Percentiles rank a stretch among this genome's conserved stretches.
Evolutionary conservation across 2,329 filamentous ascomycete genomes (phyloP).

Genomic region (Lasiodiplodia theobromae): DNA sequence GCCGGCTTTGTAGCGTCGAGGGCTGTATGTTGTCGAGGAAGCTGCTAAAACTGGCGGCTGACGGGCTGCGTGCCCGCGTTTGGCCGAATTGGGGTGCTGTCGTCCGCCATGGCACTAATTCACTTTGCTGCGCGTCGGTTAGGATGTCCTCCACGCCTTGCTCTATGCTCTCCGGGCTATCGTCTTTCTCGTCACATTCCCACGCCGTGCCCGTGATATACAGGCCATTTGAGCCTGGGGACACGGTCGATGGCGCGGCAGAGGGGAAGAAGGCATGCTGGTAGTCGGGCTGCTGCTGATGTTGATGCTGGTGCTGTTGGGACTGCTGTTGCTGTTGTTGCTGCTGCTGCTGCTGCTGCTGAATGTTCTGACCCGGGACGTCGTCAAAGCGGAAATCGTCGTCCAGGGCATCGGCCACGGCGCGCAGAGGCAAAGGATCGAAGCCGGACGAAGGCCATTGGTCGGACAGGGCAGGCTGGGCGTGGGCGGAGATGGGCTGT

Average conservation of each 20-base stretch:
- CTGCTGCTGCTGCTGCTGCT: background rate
- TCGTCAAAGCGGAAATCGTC: slow-evolving; percentile 20
- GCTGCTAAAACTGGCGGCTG: slow-evolving; percentile 13
- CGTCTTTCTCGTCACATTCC: slow-evolving; percentile 34
- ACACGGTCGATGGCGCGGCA: slow-evolving; percentile 7
- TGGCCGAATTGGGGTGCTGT: background rate
- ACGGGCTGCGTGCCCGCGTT: slow-evolving; percentile 1
- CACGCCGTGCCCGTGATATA: slow-evolving; percentile 7
- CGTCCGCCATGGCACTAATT: slow-evolving; percentile 29
- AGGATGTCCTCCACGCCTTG: slow-evolving; percentile 4
- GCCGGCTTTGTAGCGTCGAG: slow-evolving; percentile 33
- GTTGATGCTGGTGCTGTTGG: background rate
- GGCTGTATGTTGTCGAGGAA: slow-evolving; percentile 22
- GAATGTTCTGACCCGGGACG: background rate
- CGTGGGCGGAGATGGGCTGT: background rate
- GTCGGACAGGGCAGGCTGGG: background rate
- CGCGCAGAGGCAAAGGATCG: slow-evolving; percentile 11
- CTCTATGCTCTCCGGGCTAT: slow-evolving; percentile 32
- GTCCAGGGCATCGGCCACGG: slow-evolving; percentile 11
- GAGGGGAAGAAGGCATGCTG: slow-evolving; percentile 6
- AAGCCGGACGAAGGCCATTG: slow-evolving; percentile 12
- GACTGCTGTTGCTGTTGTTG: background rate
- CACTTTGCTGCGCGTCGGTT: slow-evolving; percentile 29
- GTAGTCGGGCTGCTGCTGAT: slow-evolving; percentile 3
- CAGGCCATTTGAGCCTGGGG: background rate